Percentiles rank a stretch among this genome's conserved stretches.
Evolutionary conservation across 495 filamentous ascomycete species (phyloP).

Genomic region (Daldinia decipiens): DNA sequence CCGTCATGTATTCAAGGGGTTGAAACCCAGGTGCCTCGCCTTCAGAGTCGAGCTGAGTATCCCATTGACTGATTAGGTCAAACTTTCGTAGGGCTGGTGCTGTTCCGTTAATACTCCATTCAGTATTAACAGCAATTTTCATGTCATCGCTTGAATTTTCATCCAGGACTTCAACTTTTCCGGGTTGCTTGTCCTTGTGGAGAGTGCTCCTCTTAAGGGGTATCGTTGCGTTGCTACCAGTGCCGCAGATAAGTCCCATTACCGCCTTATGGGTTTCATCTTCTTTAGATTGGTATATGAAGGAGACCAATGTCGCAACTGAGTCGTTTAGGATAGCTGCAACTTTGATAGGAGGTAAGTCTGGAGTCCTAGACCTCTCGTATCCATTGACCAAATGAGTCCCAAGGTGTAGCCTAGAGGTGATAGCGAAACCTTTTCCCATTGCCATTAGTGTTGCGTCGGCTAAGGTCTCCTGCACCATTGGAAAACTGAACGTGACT

Average conservation of each 20-base stretch:
- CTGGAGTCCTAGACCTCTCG: slow-evolving; percentile 57
- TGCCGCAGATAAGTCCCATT: slow-evolving; percentile 85
- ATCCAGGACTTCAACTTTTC: slow-evolving; percentile 64
- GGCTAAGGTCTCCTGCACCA: slow-evolving; percentile 78
- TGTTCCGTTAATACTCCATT: slow-evolving; percentile 84
- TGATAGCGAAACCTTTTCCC: slow-evolving; percentile 88
- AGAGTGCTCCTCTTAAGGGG: slow-evolving; percentile 72
- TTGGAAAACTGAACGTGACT: slow-evolving; percentile 88
- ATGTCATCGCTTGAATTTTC: slow-evolving; percentile 65
- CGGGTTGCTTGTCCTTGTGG: slow-evolving; percentile 68
- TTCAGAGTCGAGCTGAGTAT: slow-evolving; percentile 68
- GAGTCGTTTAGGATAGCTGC: slow-evolving; percentile 84
- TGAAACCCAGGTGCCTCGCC: slow-evolving; percentile 82
- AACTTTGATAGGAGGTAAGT: slow-evolving; percentile 74
- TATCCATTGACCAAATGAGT: slow-evolving; percentile 76
- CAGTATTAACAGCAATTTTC: slow-evolving; percentile 82
- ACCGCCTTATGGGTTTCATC: slow-evolving; percentile 61
- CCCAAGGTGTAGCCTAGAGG: slow-evolving; percentile 74
- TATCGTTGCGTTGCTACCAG: slow-evolving; percentile 85
- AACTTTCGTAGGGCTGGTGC: slow-evolving; percentile 71
- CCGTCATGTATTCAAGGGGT: slow-evolving; percentile 89
- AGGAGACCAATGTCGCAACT: slow-evolving; percentile 80
- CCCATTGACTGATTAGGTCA: slow-evolving; percentile 76
- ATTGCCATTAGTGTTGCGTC: slow-evolving; percentile 85
- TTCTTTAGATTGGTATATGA: slow-evolving; percentile 69